Evolutionary conservation across 352 stramenopile genomes (phyloP), one percentile per base, ranked within the genome.

Genomic region (Pythium coloratum): DNA sequence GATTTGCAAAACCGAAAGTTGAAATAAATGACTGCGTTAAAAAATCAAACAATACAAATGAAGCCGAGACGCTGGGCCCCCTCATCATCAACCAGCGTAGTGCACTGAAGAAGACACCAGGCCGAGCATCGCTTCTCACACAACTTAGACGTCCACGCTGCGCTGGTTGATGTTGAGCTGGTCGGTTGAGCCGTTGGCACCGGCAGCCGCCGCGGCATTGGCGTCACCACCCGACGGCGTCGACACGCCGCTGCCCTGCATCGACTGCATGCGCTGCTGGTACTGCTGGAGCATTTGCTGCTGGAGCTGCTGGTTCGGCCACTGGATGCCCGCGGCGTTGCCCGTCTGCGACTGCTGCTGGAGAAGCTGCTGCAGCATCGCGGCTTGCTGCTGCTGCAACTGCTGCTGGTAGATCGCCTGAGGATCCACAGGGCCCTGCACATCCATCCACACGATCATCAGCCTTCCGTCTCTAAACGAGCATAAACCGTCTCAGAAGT

Each of bases 211-310:
- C 12, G 55, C 60, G 18, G 76, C 72, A 34, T 71, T 84, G 14
- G 71, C 59, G 32, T 86, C 77, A n/a, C 67, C 81, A 6, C 77
- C 81, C 20, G 78, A 83, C 2, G 82, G 72, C 20, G 82, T 81
- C 57, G 85, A 47, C 40, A 77, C 78, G 8, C 50, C 56, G 6
- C 70, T 70, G 33, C 71, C 72, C 67, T 92, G 84, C 73, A 88
- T 78, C 20, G 76, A 72, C 69, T 88, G 79, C 78, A 95, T 88
- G 40, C 76, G 81, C 70, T 95, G 84, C 70, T 96, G 88, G 76
- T 95, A 96, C 70, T 96, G 88, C 76, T 96, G 88, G 16, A 96
- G 70, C 83, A 96, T 91, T 67, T 94, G 86, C 80, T 94, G 86
- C 65, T 96, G 88, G 49, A 94, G 58, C 55, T 96, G 88, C 54